Evolutionary conservation across 495 filamentous ascomycete species (phyloP).

Genomic region (Cercophora newfieldiana): DNA sequence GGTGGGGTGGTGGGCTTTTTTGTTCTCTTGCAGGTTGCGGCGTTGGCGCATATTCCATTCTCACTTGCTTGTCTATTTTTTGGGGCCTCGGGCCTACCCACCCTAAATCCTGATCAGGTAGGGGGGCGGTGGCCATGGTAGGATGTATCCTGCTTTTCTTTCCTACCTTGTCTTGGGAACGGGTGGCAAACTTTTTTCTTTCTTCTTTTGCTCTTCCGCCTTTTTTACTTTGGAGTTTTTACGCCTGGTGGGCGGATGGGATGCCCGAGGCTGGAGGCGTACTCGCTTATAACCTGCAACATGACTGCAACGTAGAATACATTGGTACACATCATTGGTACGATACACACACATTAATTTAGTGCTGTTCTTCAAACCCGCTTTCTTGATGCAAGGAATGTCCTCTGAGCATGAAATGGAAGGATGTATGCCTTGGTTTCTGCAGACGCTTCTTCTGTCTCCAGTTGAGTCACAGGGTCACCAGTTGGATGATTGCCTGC

Average conservation of each 20-base stretch:
- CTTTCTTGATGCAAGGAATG: no score
- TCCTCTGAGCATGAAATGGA: neutral
- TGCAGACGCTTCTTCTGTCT: no score
- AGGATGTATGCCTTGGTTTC: no score
- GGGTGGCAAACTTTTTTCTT: neutral
- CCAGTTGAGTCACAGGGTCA: no score
- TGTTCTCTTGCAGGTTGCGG: slow-evolving; percentile 6
- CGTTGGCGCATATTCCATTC: slow-evolving; percentile 1
- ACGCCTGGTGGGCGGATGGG: neutral
- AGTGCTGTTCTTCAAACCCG: neutral
- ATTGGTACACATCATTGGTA: neutral
- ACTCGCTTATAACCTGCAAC: neutral
- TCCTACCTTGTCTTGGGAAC: neutral
- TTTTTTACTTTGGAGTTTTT: neutral
- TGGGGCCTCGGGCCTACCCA: neutral
- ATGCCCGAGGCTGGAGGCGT: neutral
- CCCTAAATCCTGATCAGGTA: neutral
- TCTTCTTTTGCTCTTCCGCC: no score
- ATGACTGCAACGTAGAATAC: neutral
- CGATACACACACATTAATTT: neutral
- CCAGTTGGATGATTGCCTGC: no score
- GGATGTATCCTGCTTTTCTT: neutral
- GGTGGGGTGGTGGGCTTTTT: neutral
- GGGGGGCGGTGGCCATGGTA: neutral
- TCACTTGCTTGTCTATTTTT: neutral